Conservation (phyloP, 331 rosid species). For the Prunus yedoensis region DNA sequence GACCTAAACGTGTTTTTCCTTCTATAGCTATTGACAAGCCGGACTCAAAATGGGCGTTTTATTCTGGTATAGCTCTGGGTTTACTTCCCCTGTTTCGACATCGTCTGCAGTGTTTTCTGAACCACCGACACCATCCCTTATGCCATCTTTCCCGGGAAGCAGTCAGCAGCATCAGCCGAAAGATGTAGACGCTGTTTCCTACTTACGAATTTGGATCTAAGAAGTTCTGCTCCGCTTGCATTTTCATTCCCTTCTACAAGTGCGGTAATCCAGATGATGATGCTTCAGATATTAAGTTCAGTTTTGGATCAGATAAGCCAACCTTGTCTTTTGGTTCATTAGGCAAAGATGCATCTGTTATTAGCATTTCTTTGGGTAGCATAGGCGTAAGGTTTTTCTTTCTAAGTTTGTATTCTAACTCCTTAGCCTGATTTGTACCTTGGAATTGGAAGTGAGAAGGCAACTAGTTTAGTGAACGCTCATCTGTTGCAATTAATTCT, state of each 20-base stretch:
- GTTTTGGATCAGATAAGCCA: conserved; percentile 62
- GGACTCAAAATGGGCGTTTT: conserved; percentile 47
- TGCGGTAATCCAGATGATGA: conserved; percentile 35
- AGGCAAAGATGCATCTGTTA: conserved; percentile 43
- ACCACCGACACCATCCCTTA: conserved; percentile 83
- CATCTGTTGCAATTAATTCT: background rate
- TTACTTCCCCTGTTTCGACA: conserved; percentile 75
- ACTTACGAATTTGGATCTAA: conserved; percentile 57
- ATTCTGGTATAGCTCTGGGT: conserved; percentile 54
- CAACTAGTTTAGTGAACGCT: background rate
- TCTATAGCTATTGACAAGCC: conserved; percentile 64
- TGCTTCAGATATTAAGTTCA: conserved; percentile 50
- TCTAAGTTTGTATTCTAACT: background rate
- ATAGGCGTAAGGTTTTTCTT: conserved; percentile 1
- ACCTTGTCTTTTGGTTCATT: conserved; percentile 53
- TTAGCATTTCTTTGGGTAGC: conserved; percentile 3
- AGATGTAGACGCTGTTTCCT: conserved; percentile 37
- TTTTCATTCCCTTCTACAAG: conserved; percentile 77
- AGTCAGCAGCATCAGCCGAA: conserved; percentile 31
- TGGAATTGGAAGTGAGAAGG: conserved; percentile 2
- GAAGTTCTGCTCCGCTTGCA: conserved; percentile 44
- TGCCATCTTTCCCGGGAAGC: conserved; percentile 48
- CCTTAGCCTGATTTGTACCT: background rate
- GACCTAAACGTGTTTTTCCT: conserved; percentile 54
- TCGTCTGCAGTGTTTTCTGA: conserved; percentile 52